Evolutionary conservation across 805 yeast species (phyloP), one percentile per base, ranked within the genome.

Genomic region (Candida suzukii): DNA sequence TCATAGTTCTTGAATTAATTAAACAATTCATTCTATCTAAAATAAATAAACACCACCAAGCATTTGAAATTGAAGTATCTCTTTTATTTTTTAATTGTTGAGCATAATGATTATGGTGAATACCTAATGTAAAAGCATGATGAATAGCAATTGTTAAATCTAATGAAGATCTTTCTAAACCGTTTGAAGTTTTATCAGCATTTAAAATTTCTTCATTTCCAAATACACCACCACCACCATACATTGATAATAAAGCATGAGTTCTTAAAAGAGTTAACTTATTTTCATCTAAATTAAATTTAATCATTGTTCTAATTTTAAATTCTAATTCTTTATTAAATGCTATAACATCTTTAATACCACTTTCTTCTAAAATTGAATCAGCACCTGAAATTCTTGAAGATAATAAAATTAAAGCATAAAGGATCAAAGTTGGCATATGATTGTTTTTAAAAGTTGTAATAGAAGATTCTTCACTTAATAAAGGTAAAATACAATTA

Each of bases 351-450:
- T 50, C 46, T 6, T 28, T 21, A 17, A 36, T 33, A 6, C 46
- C 42, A 9, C 60, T 62, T 17, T 46, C 44, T 11, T 52, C 55
- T 5, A 66, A 43, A 28, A 51, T 53, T 27, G 45, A 46, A 13
- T 46, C 47, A 8, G 70, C 67, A 13, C 54, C 50, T 1, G 63
- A 62, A 41, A 71, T 71, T 17, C 71, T 52, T 10, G 71, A 63
- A 0, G 72, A 67, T 12, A 58, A 60, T 18, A 71, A 50, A n/a
- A 70, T 54, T 29, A 71, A 64, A 1, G 74, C 70, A 41, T 70
- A 71, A 17, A 64, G 44, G 25, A 70, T 54, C 17, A 68, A 47
- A 9, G 68, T 66, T 55, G 74, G 52, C 58, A 68, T 50, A 54
- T 60, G 45, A 54, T 65, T 41, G 46, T 56, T 41, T 45, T 55